Conservation (phyloP, 768 basidiomycete genomes). For the Mycena rosella region DNA sequence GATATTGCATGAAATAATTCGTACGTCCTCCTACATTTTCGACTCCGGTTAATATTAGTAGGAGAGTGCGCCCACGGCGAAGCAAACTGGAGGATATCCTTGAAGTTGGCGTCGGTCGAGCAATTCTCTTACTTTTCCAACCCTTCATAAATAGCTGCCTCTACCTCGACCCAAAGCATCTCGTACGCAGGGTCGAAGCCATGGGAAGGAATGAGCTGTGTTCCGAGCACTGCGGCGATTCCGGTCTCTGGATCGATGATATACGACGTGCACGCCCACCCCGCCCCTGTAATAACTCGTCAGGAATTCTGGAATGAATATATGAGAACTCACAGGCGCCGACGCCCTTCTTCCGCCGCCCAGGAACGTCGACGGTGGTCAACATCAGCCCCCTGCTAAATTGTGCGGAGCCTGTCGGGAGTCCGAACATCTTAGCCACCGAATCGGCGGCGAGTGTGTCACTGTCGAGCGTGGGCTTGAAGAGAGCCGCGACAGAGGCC, state of each 20-base stretch:
- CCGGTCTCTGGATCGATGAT: constrained; percentile 52
- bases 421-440: constrained; percentile 35
- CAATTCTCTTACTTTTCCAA: constrained; percentile 17
- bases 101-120: no score
- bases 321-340: constrained; percentile 49
- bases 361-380: constrained; percentile 44
- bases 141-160: constrained; percentile 46
- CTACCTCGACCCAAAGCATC: constrained; percentile 41
- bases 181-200: constrained; percentile 1
- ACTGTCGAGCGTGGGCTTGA: constrained; percentile 42
- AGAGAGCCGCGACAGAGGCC: constrained; percentile 42
- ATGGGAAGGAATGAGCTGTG: constrained; percentile 41
- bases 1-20: no score
- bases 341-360: constrained; percentile 45
- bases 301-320: not conserved
- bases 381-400: constrained; percentile 48
- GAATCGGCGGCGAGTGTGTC: constrained; percentile 33
- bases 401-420: constrained; percentile 38
- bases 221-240: constrained; percentile 50
- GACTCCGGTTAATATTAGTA: no score
- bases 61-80: no score
- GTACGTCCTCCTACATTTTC: no score
- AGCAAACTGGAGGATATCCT: no score
- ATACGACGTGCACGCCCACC: constrained; percentile 52
- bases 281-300: constrained; percentile 43